These are phyloP conservation scores for Cutaneotrichosporon mucoides DNA, from an alignment of 1,284 basidiomycete genomes.

Conservation along the genomic window DNA sequence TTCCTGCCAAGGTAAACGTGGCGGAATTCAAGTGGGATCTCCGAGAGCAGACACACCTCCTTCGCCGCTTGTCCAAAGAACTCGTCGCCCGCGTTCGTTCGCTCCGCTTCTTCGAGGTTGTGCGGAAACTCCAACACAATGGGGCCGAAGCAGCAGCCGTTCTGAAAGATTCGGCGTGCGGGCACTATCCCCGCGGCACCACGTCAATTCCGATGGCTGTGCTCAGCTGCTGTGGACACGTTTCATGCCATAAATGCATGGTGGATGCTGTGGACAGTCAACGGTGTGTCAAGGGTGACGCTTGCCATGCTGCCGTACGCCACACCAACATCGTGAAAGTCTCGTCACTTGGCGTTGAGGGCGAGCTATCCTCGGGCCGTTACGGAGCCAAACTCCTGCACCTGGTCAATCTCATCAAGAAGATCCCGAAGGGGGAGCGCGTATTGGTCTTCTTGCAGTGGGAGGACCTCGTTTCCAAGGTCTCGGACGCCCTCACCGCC, in stretches of 20 bases:
- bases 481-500: conserved; percentile 70
- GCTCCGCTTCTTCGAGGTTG: conserved; percentile 81
- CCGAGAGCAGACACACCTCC: conserved; percentile 78
- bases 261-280: conserved; percentile 66
- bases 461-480: conserved; percentile 84
- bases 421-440: conserved; percentile 69
- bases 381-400: conserved; percentile 86
- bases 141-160: conserved; percentile 52
- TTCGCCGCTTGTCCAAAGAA: conserved; percentile 77
- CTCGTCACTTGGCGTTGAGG: conserved; percentile 75
- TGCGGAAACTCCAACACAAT: conserved; percentile 79
- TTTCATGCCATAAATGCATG: conserved; percentile 72
- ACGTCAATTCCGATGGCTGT: conserved; percentile 68
- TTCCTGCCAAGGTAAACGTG: conserved; percentile 27
- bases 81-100: conserved; percentile 82
- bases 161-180: conserved; percentile 30
- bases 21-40: conserved; percentile 69
- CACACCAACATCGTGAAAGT: conserved; percentile 76
- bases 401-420: conserved; percentile 77
- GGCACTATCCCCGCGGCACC: conserved; percentile 48
- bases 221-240: conserved; percentile 84
- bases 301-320: conserved; percentile 68
- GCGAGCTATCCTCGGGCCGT: conserved; percentile 68
- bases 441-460: conserved; percentile 92
- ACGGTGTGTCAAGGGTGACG: conserved; percentile 69